Evolutionary conservation across 306 rosid genomes (phyloP), one percentile per base, ranked within the genome.

Genomic region (Carpinus fangiana): DNA sequence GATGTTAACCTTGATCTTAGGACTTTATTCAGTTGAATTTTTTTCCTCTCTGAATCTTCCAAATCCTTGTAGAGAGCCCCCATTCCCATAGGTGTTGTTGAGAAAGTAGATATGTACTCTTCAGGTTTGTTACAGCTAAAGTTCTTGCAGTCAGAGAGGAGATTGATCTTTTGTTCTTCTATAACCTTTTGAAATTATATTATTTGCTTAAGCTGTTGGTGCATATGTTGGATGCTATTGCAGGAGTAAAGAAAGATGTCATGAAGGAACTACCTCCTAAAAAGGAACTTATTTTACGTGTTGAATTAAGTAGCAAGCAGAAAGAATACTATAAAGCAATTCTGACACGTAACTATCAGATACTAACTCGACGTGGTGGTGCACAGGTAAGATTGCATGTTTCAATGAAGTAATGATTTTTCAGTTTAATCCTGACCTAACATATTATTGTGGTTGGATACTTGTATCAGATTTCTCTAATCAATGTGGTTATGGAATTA

Each of bases 241-340:
- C 91, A 95, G 99, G 99, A 86, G 97, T 96, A 84, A 96, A 96
- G 85, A 96, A 93, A 84, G 99, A 96, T 83, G 99, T 96, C 80
- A 91, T 96, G 99, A 96, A 96, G 90, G 99, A 96, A 46, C 79
- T 96, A 54, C 99, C 99, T 81, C 99, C 99, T 51, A 96, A 96
- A 81, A 96, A 90, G 87, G 99, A 96, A 77, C 99, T 96, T 70
- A 96, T 96, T 83, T 80, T 96, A 80, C 96, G 99, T 55, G 87
- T 96, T 69, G 99, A 96, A 60, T 79, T 96, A 83, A 96, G 98
- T 82, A 89, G 87, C 90, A 91, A 93, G 80, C 99, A 96, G 85
- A 96, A 96, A 79, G 99, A 96, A 83, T 96, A 93, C 80, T 93
- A 96, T 82, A 96, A 93, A 88, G 99, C 98, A 69, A 96, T 96